Evolutionary conservation across 768 basidiomycete species (phyloP).

Genomic region (Psilocybe subaeruginosa): DNA sequence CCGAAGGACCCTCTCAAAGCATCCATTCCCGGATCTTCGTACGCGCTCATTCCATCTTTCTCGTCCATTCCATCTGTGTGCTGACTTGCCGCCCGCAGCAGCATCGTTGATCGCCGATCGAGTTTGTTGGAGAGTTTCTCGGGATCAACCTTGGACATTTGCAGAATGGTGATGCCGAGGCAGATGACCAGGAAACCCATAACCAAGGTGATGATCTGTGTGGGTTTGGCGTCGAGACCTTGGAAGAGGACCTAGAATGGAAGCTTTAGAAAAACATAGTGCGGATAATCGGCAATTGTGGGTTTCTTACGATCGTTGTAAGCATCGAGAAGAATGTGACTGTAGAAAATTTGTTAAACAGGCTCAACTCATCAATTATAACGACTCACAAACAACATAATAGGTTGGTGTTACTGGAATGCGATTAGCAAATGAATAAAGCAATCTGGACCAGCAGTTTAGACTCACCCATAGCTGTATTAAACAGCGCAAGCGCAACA

Average conservation of each 20-base stretch:
- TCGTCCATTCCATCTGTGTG: conserved; percentile 74
- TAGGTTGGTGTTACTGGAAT: conserved; percentile 80
- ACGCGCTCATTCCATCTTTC: conserved; percentile 54
- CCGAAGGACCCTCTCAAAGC: conserved; percentile 91
- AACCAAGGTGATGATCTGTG: conserved; percentile 87
- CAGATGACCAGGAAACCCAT: conserved; percentile 93
- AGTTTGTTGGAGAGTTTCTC: conserved; percentile 65
- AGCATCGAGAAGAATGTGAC: conserved; percentile 87
- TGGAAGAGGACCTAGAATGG: conserved; percentile 76
- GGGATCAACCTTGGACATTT: conserved; percentile 96
- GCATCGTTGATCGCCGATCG: conserved; percentile 87
- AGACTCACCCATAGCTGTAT: conserved; percentile 77
- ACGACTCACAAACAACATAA: conserved; percentile 74
- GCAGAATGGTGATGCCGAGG: conserved; percentile 91
- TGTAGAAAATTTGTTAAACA: conserved; percentile 28
- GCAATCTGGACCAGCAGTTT: conserved; percentile 9
- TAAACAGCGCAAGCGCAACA: conserved; percentile 94
- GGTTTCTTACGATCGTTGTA: conserved; percentile 69
- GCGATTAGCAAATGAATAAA: conserved; percentile 19
- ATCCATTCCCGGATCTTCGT: conserved; percentile 94
- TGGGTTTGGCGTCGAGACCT: conserved; percentile 77
- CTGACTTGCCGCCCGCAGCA: conserved; percentile 81
- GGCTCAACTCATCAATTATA: not conserved
- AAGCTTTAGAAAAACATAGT: not conserved
- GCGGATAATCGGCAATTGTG: not conserved